phyloP scores from a whole-genome alignment of 257 asterid genomes.

The Jaltomata sinuosa region DNA sequence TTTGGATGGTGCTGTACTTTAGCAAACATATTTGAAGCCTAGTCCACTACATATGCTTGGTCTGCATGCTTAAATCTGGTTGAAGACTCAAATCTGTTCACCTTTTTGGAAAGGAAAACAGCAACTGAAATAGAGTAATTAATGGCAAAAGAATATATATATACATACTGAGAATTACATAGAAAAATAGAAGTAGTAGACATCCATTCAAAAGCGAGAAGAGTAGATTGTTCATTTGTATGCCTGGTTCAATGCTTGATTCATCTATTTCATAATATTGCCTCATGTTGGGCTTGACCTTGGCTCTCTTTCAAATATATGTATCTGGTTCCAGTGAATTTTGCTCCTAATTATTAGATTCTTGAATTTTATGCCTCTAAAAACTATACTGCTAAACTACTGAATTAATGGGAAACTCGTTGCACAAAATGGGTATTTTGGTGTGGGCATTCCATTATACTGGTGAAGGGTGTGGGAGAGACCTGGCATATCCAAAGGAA shows the following conservation, averaged over 20 bases:
- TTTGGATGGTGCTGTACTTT: neutral
- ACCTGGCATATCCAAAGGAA: neutral
- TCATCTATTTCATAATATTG: neutral
- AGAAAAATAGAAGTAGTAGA: neutral
- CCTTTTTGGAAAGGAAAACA: neutral
- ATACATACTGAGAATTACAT: neutral
- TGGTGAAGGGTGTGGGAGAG: neutral
- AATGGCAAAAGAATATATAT: neutral
- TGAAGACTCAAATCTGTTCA: neutral
- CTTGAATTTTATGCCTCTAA: neutral
- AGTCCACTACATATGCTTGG: neutral
- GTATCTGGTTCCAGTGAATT: neutral
- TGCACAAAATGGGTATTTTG: neutral
- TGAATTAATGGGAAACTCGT: neutral
- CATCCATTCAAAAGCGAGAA: neutral
- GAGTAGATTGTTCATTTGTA: neutral
- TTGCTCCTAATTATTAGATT: neutral
- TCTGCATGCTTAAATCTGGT: neutral
- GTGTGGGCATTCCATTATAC: neutral
- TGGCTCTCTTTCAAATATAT: neutral
- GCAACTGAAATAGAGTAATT: neutral
- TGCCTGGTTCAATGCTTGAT: neutral
- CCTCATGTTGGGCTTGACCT: neutral
- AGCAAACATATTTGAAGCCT: neutral
- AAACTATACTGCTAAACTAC: neutral